A percentile compares a stretch with the other conserved stretches of the same genome.
phyloP scores from a whole-genome alignment of 192 early-diverging fungal species.

The Podila epicladia region DNA sequence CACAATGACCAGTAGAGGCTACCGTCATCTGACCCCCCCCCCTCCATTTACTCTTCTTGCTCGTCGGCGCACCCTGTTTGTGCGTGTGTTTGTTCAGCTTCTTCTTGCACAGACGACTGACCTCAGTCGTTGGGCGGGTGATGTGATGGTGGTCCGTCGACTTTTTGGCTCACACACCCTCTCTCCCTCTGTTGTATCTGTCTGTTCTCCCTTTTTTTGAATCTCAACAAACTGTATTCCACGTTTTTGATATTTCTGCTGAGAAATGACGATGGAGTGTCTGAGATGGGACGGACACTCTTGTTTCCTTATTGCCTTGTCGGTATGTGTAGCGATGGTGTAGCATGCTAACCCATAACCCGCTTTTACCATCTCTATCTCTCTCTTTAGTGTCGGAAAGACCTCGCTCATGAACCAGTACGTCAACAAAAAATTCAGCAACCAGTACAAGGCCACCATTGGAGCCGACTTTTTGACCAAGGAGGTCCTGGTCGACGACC shows the following conservation, averaged over 20 bases:
- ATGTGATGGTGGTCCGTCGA: not conserved
- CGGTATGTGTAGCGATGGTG: not conserved
- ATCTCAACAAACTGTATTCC: slow-evolving; percentile 6
- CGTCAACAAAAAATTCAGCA: slow-evolving; percentile 96
- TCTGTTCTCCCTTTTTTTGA: slow-evolving; percentile 4
- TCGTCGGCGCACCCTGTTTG: too few species aligned
- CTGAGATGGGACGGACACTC: not conserved
- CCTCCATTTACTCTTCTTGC: too few species aligned
- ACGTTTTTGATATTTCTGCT: not conserved
- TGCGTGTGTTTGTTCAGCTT: too few species aligned
- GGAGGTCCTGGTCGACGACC: slow-evolving; percentile 93
- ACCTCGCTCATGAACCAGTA: slow-evolving; percentile 99
- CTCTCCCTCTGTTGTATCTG: not conserved
- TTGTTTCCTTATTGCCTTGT: not conserved
- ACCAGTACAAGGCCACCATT: slow-evolving; percentile 99
- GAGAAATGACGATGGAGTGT: not conserved
- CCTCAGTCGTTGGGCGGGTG: too few species aligned
- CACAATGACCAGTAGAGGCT: too few species aligned
- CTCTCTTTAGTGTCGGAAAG: slow-evolving; percentile 82
- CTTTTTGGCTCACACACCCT: not conserved
- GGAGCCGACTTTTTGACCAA: slow-evolving; percentile 99
- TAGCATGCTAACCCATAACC: not conserved
- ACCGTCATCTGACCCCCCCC: too few species aligned
- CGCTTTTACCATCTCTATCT: not conserved
- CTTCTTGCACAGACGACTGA: too few species aligned